Percentiles rank a stretch among this genome's conserved stretches.
phyloP scores from a whole-genome alignment of 1,284 basidiomycete species.

The Cystobasidium slooffiae region DNA sequence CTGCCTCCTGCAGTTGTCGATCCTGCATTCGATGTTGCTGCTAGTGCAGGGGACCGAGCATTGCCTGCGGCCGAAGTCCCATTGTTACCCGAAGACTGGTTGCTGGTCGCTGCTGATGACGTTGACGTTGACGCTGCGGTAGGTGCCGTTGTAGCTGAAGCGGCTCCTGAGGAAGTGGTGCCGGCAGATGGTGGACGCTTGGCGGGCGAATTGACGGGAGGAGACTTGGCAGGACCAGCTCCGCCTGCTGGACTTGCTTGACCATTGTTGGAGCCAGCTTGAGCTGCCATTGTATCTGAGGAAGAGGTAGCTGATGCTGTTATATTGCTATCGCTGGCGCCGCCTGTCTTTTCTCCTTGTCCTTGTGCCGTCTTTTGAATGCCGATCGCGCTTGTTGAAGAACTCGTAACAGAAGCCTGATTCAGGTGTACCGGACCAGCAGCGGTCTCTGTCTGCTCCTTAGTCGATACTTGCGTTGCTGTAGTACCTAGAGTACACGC shows the following conservation, averaged over 20 bases:
- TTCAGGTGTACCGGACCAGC: not conserved
- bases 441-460: not conserved
- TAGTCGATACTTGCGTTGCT: no score
- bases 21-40: not conserved
- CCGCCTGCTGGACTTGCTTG: not conserved
- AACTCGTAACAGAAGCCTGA: not conserved
- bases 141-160: not conserved
- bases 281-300: not conserved
- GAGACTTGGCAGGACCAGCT: not conserved
- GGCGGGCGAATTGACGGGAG: no score
- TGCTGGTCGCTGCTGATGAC: not conserved
- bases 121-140: not conserved
- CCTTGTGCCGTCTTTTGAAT: not conserved
- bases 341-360: not conserved
- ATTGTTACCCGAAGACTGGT: not conserved
- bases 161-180: not conserved
- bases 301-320: conserved; percentile 1
- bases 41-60: not conserved
- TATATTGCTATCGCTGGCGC: not conserved
- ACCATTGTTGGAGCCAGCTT: not conserved
- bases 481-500: no score
- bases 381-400: conserved; percentile 14
- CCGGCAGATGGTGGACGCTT: not conserved
- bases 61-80: not conserved
- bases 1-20: not conserved